Percentiles rank a stretch among this genome's conserved stretches.
Evolutionary conservation across 2,329 filamentous ascomycete genomes (phyloP).

Genomic region (Ophiostoma sp.): DNA sequence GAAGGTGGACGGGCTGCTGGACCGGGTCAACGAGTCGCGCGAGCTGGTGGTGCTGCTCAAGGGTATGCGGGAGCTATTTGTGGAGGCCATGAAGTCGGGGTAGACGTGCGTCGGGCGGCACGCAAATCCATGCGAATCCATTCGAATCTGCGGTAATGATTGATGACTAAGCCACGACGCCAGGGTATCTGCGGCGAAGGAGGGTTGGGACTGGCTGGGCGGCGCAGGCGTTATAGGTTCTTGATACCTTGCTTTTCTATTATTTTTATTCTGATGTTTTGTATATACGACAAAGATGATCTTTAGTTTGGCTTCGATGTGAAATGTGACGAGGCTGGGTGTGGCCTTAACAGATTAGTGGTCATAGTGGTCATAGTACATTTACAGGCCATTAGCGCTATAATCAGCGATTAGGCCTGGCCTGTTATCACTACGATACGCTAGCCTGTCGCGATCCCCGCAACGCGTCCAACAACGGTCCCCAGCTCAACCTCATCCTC

Average conservation of each 20-base stretch:
- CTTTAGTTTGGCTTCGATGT: background rate
- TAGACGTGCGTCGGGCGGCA: background rate
- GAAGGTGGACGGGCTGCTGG: conserved; percentile 69
- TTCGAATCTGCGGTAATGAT: background rate
- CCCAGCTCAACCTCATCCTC: background rate
- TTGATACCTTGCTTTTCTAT: conserved; percentile 9
- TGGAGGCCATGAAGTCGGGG: conserved; percentile 56
- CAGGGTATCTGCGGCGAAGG: background rate
- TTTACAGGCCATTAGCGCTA: background rate
- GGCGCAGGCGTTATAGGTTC: conserved; percentile 7
- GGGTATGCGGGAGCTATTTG: conserved; percentile 76
- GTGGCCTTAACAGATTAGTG: background rate
- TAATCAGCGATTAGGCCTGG: background rate
- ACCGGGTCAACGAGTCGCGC: conserved; percentile 73
- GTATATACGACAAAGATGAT: background rate
- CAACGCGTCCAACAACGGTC: background rate
- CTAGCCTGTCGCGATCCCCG: conserved; percentile 7
- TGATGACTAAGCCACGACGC: background rate
- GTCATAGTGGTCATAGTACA: background rate
- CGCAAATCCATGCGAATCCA: too few species aligned
- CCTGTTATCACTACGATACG: background rate
- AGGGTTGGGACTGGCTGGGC: background rate
- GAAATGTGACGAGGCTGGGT: background rate
- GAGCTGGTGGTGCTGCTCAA: conserved; percentile 69
- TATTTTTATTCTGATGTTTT: background rate